phyloP scores from a whole-genome alignment of 2,329 filamentous ascomycete species.

The Arthroderma sp. region DNA sequence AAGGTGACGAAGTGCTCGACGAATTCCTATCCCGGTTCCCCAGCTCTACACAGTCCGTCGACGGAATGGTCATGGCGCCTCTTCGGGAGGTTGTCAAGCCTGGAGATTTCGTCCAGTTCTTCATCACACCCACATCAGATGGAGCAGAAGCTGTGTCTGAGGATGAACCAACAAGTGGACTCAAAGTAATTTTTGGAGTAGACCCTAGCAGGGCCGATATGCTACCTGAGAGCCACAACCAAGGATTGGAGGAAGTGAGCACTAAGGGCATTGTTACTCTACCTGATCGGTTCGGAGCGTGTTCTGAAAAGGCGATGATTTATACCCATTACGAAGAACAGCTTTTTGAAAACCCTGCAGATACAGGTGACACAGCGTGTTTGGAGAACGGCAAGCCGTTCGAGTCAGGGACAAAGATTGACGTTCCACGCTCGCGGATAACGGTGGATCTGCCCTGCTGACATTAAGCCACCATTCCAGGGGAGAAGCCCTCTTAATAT shows the following conservation, averaged over 20 bases:
- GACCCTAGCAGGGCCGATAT: no score
- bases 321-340: constrained; percentile 4
- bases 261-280: constrained; percentile 13
- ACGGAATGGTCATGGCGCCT: constrained; percentile 22
- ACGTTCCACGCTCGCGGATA: constrained; percentile 11
- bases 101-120: constrained; percentile 31
- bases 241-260: no score
- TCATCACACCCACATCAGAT: constrained; percentile 17
- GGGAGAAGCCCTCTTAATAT: no score
- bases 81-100: constrained; percentile 26
- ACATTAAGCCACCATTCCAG: no score
- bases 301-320: constrained; percentile 28
- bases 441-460: constrained; percentile 1
- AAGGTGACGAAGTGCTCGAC: not conserved
- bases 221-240: no score
- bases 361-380: no score
- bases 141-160: no score
- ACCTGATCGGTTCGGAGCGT: constrained; percentile 24
- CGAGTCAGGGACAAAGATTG: constrained; percentile 11
- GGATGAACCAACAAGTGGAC: no score
- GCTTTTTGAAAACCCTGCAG: not conserved
- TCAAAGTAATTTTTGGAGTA: no score
- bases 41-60: constrained; percentile 10
- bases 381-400: no score
- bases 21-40: constrained; percentile 11